Evolutionary conservation across 768 basidiomycete species (phyloP).

Genomic region (Guyanaporus albipodus): DNA sequence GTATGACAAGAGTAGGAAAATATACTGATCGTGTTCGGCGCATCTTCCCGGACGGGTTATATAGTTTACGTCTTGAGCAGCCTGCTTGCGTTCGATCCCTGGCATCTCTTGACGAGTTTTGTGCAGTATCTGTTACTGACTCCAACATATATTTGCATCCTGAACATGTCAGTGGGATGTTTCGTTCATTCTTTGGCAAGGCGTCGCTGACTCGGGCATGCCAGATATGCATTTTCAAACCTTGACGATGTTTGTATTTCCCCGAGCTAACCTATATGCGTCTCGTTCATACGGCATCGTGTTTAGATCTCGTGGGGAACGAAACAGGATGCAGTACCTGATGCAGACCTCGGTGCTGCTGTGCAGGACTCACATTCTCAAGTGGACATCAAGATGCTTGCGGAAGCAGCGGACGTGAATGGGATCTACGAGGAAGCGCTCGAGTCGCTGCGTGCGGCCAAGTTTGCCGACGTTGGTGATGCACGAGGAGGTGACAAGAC

Average conservation of each 20-base stretch:
- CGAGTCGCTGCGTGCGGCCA: slow-evolving; percentile 60
- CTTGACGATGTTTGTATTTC: slow-evolving; percentile 62
- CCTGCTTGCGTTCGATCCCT: slow-evolving; percentile 87
- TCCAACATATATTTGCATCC: slow-evolving; percentile 73
- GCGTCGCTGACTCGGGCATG: slow-evolving; percentile 23
- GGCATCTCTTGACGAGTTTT: slow-evolving; percentile 94
- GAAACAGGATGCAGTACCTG: slow-evolving; percentile 76
- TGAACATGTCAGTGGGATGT: slow-evolving; percentile 62
- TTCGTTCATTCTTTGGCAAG: not conserved
- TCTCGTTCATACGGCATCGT: slow-evolving; percentile 3
- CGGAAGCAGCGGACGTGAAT: slow-evolving; percentile 78
- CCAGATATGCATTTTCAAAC: slow-evolving; percentile 81
- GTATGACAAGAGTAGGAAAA: not conserved
- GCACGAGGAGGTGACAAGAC: slow-evolving; percentile 2
- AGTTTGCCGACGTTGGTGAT: slow-evolving; percentile 32
- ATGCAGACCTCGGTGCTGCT: slow-evolving; percentile 79
- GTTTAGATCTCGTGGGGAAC: slow-evolving; percentile 91
- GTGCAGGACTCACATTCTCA: slow-evolving; percentile 75
- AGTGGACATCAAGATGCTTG: slow-evolving; percentile 84
- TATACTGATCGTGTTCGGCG: not conserved
- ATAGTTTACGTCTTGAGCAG: slow-evolving; percentile 75
- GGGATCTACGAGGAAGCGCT: slow-evolving; percentile 82
- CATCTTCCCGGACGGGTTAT: not conserved
- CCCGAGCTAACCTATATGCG: slow-evolving; percentile 6
- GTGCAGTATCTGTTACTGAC: slow-evolving; percentile 83